Base-by-base conservation (phyloP, 192 early-diverging fungal genomes). In the Coemansia sp. region DNA sequence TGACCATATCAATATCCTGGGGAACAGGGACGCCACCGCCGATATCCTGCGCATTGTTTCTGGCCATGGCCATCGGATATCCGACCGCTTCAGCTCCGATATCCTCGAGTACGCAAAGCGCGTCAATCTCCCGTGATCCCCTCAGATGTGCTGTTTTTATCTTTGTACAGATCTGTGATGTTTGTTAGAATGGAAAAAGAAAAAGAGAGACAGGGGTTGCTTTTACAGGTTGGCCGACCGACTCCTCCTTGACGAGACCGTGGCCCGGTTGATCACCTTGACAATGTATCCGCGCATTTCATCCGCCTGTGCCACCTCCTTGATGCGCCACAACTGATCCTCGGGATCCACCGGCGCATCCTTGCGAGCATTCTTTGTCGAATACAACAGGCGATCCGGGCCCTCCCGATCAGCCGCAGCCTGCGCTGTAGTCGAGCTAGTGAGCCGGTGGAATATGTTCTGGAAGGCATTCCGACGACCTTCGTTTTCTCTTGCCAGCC, bases 1-100 rank as follows among this genome's bases (percentile, higher is more conserved):
- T 0, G 92, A 94, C 62, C 94, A 95, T 79, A 90, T 94, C 10
- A 90, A 93, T 72, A 91, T 95, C 28, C 65, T 95, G 8, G 94
- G 94, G 44, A 93, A 94, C 59, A 82, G 85, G 50, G 85, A 86
- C 20, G 76, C 89, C 48, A 88, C 84, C 9, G 79, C 69, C 27
- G 85, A 86, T 42, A 74, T 88, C 29, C 62, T 88, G 47, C 74
- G 82, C 27, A 65, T 86, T 6, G 87, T 84, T 4, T 65, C 83
- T 4, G 83, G 82, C 11, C 65, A 68, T 8, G 78, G 82, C 13
- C 74, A 67, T 37, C 27, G 45, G 41, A 44, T 78, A 9, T 36
- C 75, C 25, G 70, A 76, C 29, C 71, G 62, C 15, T 68, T 87
- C 47, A 57, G 52, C 25, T 83, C 83, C 4, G 58, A 83, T 20